Base-by-base conservation (phyloP, 768 basidiomycete genomes). In the Sistotremastrum suecicum region DNA sequence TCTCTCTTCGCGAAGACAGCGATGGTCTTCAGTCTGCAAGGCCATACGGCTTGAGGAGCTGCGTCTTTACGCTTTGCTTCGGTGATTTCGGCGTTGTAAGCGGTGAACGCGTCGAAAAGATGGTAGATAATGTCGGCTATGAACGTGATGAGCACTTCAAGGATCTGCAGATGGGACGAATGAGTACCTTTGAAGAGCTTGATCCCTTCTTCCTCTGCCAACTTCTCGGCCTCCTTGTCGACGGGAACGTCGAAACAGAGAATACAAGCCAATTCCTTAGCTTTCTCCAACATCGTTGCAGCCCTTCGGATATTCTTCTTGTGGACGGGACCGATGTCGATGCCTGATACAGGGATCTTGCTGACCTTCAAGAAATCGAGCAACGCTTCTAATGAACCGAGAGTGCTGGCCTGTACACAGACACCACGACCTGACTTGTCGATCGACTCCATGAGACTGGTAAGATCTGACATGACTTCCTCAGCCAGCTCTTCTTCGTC, bases 111-210 rank as follows among this genome's bases (percentile, higher is more conserved):
- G 58, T 98, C 92, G 59, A 98, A 97, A 39, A 99, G 66, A 60
- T 97, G 94, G 63, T 99, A 99, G 54, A 99, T 98, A 60, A 98
- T 97, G 62, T 95, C 91, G 50, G 94, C 94, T 97, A 60, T 30
- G 50, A 31, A 48, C 7, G 6, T 43, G 34, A 36, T 41, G 12
- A 43, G 41, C 53, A 29, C 56, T 48, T 32, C 34, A 12, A 35
- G 43, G 29, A 12, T 44, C 30, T 40, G 28, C n/a, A 31, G 1
- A 32, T 8, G 35, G 9, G 5, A n/a, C 43, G 30, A 12, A 46
- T 7, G 55, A 66, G 36, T 50, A 92, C 94, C 92, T 68, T 82
- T 91, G 74, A 98, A 99, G 54, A 99, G 66, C 51, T 75, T 76
- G 57, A 99, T 82, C 34, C 92, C 92, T 74, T 89, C 83, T 58